Base-by-base conservation (phyloP, 2,329 filamentous ascomycete genomes). In the Diaporthe ilicicola region DNA sequence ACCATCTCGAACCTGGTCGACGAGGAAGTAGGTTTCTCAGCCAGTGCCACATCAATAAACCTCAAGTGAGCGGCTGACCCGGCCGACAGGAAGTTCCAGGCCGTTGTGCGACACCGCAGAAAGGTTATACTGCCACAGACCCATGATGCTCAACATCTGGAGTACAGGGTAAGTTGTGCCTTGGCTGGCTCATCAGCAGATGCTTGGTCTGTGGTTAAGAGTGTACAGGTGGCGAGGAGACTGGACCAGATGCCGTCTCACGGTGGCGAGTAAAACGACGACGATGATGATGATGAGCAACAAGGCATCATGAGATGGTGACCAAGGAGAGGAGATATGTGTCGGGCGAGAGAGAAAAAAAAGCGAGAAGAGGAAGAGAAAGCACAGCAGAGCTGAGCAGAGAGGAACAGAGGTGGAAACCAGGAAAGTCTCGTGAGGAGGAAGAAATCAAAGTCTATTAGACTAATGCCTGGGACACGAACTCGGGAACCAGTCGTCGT, bases 401-500 rank as follows among this genome's bases (percentile, higher is more conserved):
- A 48, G 42, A 34, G 44, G 24, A 48, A 15, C 39, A 37, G 37
- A 10, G 56, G 29, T 48, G 42, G 27, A 6, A 2, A 32, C 17
- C 22, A 22, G 42, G 17, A 62, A n/a, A 15, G 56, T 34, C 56
- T 42, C 39, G 27, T 62, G 56, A 46, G 39, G 24, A n/a, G 27
- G 27, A 46, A 62, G 54, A 42, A 39, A 59, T 37, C 39, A 48
- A 24, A 19, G 24, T 46, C 42, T 48, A 24, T 17, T 29, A 34
- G 32, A 34, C 32, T 34, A 48, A 24, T 62, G 56, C 48, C 56
- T 22, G 42, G 56, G 56, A 12, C 56, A 62, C 42, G 34, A 48
- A 29, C 32, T 48, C 56, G 56, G 56, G 56, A 62, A 62, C 56
- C 56, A 62, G 56, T 62, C 42, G 59, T 48, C 42, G n/a, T 17